Evolutionary conservation across 2,329 filamentous ascomycete species (phyloP), one percentile per base, ranked within the genome.

Genomic region (Pseudodiploospora longispora): DNA sequence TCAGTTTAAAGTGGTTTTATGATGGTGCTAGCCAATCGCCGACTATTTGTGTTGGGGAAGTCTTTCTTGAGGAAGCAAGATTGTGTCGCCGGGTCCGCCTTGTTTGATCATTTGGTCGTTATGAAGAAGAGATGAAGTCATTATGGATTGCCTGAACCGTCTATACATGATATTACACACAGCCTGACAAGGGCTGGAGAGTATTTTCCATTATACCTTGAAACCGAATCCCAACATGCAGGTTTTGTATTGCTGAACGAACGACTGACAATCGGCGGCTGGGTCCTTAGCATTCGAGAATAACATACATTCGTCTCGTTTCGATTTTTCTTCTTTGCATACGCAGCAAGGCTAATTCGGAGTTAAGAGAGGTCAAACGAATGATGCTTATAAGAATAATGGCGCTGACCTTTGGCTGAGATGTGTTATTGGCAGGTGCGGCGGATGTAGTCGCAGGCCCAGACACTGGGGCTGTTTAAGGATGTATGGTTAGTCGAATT

Each of bases 221-320:
- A 95, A 98, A 10, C 93, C 93, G 59, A 85, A 97, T 8, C 88
- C 85, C 46, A 82, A 81, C 93, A 98, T 97, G 67, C 93, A 98
- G 55, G 69, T 80, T 69, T 82, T 83, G 72, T 98, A 98, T 61
- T 87, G 82, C 29, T 87, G 80, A 51, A 98, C 85, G 50, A 87
- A 76, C 41, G 82, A 77, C 65, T 82, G 77, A 75, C 93, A 98
- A 58, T 94, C 89, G 59, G 80, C 76, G 57, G 87, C 78, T 34
- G 93, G 87, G 61, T 96, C 85, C 59, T 83, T 76, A 49, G 86
- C 76, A 50, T 80, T 89, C 44, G 88, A 95, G 72, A 97, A 96
- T 45, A 98, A 85, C 91, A 98, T 97, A 75, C 93, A 98, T 69
- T 98, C 90, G 70, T 98, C 93, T 51, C 93, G 87, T 55, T 78